These are phyloP conservation scores for Paramecium caudatum DNA, from an alignment of 73 alveolate genomes.

Conservation along the genomic window DNA sequence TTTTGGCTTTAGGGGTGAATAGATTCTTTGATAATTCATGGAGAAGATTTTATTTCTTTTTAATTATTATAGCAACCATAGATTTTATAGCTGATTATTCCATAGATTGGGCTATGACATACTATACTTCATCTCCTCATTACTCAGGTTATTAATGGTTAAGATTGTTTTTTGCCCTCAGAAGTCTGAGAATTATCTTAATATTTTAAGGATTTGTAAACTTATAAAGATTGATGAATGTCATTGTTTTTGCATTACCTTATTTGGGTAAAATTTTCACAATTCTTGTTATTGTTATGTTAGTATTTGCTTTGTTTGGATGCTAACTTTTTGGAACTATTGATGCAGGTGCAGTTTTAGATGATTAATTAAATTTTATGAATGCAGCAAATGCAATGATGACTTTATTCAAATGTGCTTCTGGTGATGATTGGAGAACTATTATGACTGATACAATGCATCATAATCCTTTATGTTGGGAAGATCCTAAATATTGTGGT, in stretches of 20 bases:
- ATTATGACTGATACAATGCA: constrained; percentile 52
- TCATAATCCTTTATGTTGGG: constrained; percentile 52
- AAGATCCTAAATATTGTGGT: constrained; percentile 65
- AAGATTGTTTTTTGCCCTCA: constrained; percentile 25
- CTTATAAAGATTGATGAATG: constrained; percentile 34
- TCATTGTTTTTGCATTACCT: constrained; percentile 50
- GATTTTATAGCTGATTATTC: constrained; percentile 29
- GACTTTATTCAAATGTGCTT: constrained; percentile 37
- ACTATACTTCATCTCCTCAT: not conserved
- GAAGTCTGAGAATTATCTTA: constrained; percentile 48
- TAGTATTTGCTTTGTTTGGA: constrained; percentile 56
- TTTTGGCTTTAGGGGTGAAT: constrained; percentile 16
- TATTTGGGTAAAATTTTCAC: not conserved
- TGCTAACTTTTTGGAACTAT: constrained; percentile 37
- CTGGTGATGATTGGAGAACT: constrained; percentile 59
- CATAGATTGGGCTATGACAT: constrained; percentile 18
- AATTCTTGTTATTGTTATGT: not conserved
- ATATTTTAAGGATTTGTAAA: constrained; percentile 22
- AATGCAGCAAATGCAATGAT: constrained; percentile 14
- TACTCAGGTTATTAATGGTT: not conserved
- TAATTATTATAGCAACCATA: not conserved
- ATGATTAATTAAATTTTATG: constrained; percentile 54
- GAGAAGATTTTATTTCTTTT: constrained; percentile 59
- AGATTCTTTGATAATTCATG: constrained; percentile 57
- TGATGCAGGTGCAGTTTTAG: constrained; percentile 43